Base-by-base conservation (phyloP, 2,329 filamentous ascomycete species). In the Botrytis tulipae region DNA sequence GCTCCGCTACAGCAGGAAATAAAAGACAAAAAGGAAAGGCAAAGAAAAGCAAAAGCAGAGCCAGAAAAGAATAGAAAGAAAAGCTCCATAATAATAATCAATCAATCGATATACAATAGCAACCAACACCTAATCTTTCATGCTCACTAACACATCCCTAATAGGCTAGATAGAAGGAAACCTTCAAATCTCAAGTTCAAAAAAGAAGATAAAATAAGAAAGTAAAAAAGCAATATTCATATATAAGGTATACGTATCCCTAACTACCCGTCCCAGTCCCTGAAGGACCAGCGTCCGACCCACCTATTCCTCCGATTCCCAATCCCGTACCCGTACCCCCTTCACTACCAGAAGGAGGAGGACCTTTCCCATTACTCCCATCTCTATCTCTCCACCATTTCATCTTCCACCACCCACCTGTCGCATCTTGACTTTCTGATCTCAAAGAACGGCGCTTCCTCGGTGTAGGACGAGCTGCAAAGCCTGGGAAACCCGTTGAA, bases 401-500 rank as follows among this genome's bases (percentile, higher is more conserved):
- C 75, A 90, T 80, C 57, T 85, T 86, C 81, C 86, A 87, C 37
- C 91, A 82, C 1, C 85, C 86, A 8, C 85, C 84, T 0, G 88
- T 79, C 0, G 87, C 84, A 22, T 86, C 86, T 65, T 89, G 87
- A 29, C 25, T n/a, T 40, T 40, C 35, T 1, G 87, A 80, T 35
- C 80, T 81, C 25, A 32, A 37, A 25, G 29, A 63, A 3, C 79
- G 78, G 59, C 80, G 80, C 71, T 75, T 77, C 22, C 77, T 71
- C 1, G 77, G 76, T 32, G 73, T 68, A 2, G 79, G 78, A 57
- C 88, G 83, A 9, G 89, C 88, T 8, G 85, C 87, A 72, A 91
- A 89, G 0, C 89, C 88, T 0, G 88, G 88, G 75, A 91, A 91
- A 0, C 89, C 89, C 0, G 87, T 90, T 25, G 88, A 90, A 77